phyloP scores from a whole-genome alignment of 257 asterid genomes.

The Coffea eugenioides region DNA sequence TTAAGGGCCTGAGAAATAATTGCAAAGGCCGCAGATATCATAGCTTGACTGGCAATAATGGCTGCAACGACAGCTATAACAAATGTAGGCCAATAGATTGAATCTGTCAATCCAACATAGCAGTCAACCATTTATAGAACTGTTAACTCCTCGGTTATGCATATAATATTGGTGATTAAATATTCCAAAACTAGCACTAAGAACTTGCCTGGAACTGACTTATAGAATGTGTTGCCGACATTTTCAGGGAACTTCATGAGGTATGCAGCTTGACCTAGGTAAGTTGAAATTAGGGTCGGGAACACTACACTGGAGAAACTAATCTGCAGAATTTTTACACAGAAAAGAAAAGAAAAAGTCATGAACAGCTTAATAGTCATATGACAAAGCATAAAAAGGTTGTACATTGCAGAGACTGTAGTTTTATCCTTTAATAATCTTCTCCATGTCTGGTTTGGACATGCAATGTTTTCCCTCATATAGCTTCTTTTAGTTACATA shows the following conservation, averaged over 20 bases:
- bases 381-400: neutral
- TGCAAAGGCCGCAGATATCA: slow-evolving; percentile 70
- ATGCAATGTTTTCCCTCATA: neutral
- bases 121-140: too few species aligned
- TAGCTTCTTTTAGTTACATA: too few species aligned
- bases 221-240: slow-evolving; percentile 44
- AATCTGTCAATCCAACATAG: slow-evolving; percentile 25
- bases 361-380: neutral
- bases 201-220: slow-evolving; percentile 47
- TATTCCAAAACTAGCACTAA: neutral
- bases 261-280: slow-evolving; percentile 70
- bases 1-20: slow-evolving; percentile 62
- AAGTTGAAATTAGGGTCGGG: slow-evolving; percentile 49
- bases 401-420: neutral
- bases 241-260: slow-evolving; percentile 48
- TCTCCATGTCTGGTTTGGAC: neutral
- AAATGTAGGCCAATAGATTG: slow-evolving; percentile 71
- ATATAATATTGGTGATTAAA: neutral
- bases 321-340: slow-evolving; percentile 29
- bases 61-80: slow-evolving; percentile 73
- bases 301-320: slow-evolving; percentile 58
- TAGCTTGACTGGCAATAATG: slow-evolving; percentile 77
- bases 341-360: neutral
- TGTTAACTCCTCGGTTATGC: neutral
- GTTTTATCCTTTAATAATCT: too few species aligned